Evolutionary conservation across 441 rosid species (phyloP).

Genomic region (Omphalea diandra): DNA sequence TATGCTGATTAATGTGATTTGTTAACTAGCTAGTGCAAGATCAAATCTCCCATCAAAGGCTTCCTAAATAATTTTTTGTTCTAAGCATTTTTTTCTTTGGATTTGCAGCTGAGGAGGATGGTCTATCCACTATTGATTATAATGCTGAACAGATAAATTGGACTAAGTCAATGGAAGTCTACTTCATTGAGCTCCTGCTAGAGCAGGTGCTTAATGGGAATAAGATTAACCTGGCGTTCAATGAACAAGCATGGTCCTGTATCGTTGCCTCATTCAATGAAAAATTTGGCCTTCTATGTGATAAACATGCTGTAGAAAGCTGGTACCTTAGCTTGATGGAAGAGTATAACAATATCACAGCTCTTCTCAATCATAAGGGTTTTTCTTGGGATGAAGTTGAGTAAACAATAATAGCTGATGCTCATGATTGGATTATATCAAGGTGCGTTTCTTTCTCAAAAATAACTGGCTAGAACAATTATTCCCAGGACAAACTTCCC

Average conservation of each 20-base stretch:
- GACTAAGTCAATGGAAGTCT: constrained; percentile 47
- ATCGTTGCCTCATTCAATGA: constrained; percentile 37
- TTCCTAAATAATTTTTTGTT: constrained; percentile 10
- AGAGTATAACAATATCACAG: constrained; percentile 38
- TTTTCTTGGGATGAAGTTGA: constrained; percentile 42
- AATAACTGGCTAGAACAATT: background rate
- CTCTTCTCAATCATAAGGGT: constrained; percentile 36
- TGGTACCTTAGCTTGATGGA: constrained; percentile 44
- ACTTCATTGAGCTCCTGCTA: constrained; percentile 38
- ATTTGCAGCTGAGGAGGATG: constrained; percentile 39
- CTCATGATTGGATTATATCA: constrained; percentile 38
- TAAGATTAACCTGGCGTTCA: constrained; percentile 32
- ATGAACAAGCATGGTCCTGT: constrained; percentile 38
- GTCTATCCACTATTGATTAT: constrained; percentile 25
- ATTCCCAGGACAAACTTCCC: background rate
- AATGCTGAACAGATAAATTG: constrained; percentile 31
- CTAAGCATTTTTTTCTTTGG: constrained; percentile 15
- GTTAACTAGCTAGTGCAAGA: background rate
- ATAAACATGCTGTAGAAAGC: constrained; percentile 31
- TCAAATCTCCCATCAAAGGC: background rate
- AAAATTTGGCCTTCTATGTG: constrained; percentile 38
- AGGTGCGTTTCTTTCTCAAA: constrained; percentile 35
- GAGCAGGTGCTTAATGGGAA: constrained; percentile 40
- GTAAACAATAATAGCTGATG: constrained; percentile 33
- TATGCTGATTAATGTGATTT: background rate